Base-by-base conservation (phyloP, 805 yeast species). In the Candida maltosa region DNA sequence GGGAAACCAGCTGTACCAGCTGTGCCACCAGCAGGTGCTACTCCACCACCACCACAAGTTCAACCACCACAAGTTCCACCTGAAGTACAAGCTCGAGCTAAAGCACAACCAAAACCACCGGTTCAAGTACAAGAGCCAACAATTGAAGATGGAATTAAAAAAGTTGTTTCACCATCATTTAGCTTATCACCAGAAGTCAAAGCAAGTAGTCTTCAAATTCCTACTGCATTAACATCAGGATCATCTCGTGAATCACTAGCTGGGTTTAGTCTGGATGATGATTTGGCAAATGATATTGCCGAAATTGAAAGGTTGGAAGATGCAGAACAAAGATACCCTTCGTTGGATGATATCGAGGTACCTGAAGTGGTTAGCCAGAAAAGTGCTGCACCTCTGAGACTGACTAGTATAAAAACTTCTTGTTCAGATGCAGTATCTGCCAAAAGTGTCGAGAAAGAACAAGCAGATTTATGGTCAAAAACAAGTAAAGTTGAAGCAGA, bases 231-330 rank as follows among this genome's bases (percentile, higher is more conserved):
- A 22, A 31, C 26, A 5, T 5, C 29, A 4, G 25, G 25, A 11
- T 16, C 29, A 3, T 27, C 37, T 3, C 31, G 15, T 11, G 37
- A 28, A 19, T 34, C 37, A 11, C 26, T 34, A 14, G 23, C 33
- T 16, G 37, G 37, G 3, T 34, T 34, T 12, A 34, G 37, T 34
- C 37, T 34, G 37, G 28, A 28, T 4, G 37, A 28, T 6, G 32
- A 34, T 16, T n/a, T n/a, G n/a, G n/a, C n/a, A n/a, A 25, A 23
- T 9, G 35, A 32, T 16, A 11, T 25, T 19, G 54, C 52, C 8
- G 70, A 64, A n/a, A 35, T 72, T 20, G 70, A 60, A 5, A 54
- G 70, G 22, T 45, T 67, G 35, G 70, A 66, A 18, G 23, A 21
- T 21, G 23, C 23, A 21, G 9, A 21, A 21, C 23, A 21, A 21